Conservation (phyloP, 2,329 filamentous ascomycete species). For the Clonostachys sp. region DNA sequence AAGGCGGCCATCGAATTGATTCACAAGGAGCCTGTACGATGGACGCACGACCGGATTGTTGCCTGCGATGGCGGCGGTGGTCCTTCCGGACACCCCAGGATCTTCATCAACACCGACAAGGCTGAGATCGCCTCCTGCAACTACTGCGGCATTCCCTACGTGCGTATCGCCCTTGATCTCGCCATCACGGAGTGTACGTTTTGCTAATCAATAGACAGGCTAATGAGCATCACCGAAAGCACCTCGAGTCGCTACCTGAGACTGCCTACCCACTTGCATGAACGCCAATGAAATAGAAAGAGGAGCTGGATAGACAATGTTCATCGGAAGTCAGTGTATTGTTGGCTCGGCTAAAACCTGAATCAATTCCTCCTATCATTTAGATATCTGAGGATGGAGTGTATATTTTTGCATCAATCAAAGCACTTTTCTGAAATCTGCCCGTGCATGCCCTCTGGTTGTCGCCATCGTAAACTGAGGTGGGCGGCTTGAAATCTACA, state of each 20-base stretch:
- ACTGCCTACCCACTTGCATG: constrained; percentile 76
- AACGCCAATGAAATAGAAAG: constrained; percentile 5
- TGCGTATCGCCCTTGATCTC: constrained; percentile 40
- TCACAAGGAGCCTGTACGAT: constrained; percentile 90
- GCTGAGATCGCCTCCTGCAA: constrained; percentile 85
- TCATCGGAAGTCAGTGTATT: too few species aligned
- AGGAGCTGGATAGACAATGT: too few species aligned
- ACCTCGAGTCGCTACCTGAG: constrained; percentile 75
- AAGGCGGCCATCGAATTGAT: constrained; percentile 91
- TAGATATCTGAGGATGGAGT: too few species aligned
- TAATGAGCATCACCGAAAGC: constrained; percentile 80
- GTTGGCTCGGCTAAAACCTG: too few species aligned
- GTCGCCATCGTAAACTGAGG: too few species aligned
- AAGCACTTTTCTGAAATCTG: too few species aligned
- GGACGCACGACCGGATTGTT: constrained; percentile 78
- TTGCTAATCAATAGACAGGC: constrained; percentile 50
- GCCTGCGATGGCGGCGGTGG: constrained; percentile 92
- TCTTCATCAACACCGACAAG: constrained; percentile 99
- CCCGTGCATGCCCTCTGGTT: too few species aligned
- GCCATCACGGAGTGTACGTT: too few species aligned
- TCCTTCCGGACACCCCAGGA: constrained; percentile 80
- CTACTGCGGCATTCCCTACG: constrained; percentile 92
- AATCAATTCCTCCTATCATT: too few species aligned
- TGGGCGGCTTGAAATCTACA: too few species aligned
- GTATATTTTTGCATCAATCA: too few species aligned